Evolutionary conservation across 2,329 filamentous ascomycete genomes (phyloP).

Genomic region (Cercospora janseana): DNA sequence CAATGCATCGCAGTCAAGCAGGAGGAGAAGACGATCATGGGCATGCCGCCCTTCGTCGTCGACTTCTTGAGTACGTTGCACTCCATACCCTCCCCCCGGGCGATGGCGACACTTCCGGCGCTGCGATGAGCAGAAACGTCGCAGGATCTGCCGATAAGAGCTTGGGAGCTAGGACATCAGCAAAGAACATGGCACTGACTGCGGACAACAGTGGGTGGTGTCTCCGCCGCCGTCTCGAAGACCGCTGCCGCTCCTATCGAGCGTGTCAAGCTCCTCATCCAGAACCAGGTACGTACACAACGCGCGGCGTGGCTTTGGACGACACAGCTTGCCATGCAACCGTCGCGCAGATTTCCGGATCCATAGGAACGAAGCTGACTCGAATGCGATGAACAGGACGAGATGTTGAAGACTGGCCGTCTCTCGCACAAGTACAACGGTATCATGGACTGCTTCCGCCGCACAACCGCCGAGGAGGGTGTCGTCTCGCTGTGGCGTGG

Average conservation of each 20-base stretch:
- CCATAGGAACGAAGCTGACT: not conserved
- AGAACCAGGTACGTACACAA: slow-evolving; percentile 85
- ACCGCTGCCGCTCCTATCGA: slow-evolving; percentile 99
- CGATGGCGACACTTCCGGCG: slow-evolving; percentile 9
- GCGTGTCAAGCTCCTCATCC: slow-evolving; percentile 99
- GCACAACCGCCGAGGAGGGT: slow-evolving; percentile 89
- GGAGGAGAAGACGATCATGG: slow-evolving; percentile 29
- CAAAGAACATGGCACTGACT: slow-evolving; percentile 42
- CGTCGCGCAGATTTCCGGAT: not conserved
- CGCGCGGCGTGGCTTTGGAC: slow-evolving; percentile 8
- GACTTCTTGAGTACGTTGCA: slow-evolving; percentile 94
- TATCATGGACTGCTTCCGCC: slow-evolving; percentile 92
- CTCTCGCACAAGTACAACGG: slow-evolving; percentile 95
- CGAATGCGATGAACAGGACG: slow-evolving; percentile 65
- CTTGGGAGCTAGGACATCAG: slow-evolving; percentile 19
- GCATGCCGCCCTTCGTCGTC: slow-evolving; percentile 73
- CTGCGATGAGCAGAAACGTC: slow-evolving; percentile 20
- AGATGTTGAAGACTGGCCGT: slow-evolving; percentile 99
- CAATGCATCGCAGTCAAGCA: slow-evolving; percentile 18
- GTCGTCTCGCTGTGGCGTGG: slow-evolving; percentile 95
- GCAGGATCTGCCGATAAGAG: slow-evolving; percentile 34
- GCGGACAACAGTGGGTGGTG: slow-evolving; percentile 83
- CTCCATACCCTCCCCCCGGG: slow-evolving; percentile 3
- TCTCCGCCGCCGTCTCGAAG: slow-evolving; percentile 99
- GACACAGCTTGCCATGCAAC: slow-evolving; percentile 2